These are phyloP conservation scores for Phyllosticta paracitricarpa DNA, from an alignment of 2,329 filamentous ascomycete genomes.

Conservation along the genomic window DNA sequence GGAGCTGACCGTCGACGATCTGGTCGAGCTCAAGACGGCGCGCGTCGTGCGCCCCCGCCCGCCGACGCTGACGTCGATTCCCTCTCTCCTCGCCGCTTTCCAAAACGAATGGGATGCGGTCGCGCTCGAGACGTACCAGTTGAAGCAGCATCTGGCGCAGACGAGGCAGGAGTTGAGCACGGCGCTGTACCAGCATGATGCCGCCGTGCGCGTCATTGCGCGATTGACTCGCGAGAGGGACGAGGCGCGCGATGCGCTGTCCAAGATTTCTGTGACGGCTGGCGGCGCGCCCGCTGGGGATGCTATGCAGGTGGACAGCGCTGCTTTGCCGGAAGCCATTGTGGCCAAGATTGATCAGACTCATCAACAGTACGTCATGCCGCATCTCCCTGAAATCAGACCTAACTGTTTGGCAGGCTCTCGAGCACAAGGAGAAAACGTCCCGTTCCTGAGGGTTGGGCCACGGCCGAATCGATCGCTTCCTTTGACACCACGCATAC, in stretches of 20 bases:
- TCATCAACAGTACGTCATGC: slow-evolving; percentile 60
- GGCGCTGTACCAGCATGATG: slow-evolving; percentile 93
- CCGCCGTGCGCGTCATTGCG: slow-evolving; percentile 89
- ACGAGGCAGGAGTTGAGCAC: slow-evolving; percentile 90
- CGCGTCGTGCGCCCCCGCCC: slow-evolving; percentile 80
- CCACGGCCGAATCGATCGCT: slow-evolving; percentile 60
- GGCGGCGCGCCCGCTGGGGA: slow-evolving; percentile 52
- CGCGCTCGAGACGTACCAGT: slow-evolving; percentile 80
- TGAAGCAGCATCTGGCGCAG: slow-evolving; percentile 80
- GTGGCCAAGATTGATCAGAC: slow-evolving; percentile 66
- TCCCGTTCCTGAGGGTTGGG: slow-evolving; percentile 76
- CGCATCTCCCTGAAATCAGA: not conserved
- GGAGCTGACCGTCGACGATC: slow-evolving; percentile 71
- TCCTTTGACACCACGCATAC: slow-evolving; percentile 45
- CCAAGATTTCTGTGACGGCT: slow-evolving; percentile 67
- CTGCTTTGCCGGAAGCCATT: slow-evolving; percentile 63
- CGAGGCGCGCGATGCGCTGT: slow-evolving; percentile 80
- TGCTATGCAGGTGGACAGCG: slow-evolving; percentile 84
- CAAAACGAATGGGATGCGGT: slow-evolving; percentile 98
- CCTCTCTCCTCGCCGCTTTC: slow-evolving; percentile 84
- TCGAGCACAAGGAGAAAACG: slow-evolving; percentile 86
- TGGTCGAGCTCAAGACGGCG: slow-evolving; percentile 76
- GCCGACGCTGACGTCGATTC: slow-evolving; percentile 90
- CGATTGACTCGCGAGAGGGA: slow-evolving; percentile 84
- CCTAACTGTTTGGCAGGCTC: slow-evolving; percentile 46